A percentile compares a stretch with the other conserved stretches of the same genome.
Conservation (phyloP, 805 yeast species). For the Wickerhamiella qilinensis region DNA sequence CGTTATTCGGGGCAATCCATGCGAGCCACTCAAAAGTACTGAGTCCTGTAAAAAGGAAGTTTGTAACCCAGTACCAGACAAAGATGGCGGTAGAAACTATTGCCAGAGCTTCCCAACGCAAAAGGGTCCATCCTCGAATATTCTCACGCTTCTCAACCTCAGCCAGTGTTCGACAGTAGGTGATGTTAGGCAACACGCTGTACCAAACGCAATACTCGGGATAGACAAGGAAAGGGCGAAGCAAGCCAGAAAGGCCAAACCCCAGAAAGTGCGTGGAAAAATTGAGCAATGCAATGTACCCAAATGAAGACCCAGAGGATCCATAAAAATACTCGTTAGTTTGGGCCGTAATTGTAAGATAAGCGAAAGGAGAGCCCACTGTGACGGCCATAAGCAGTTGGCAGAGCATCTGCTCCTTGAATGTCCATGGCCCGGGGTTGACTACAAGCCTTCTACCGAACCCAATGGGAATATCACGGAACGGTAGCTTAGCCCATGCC, state of each 20-base stretch:
- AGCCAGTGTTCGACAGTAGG: conserved; percentile 33
- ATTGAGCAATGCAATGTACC: conserved; percentile 37
- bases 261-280: conserved; percentile 48
- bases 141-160: conserved; percentile 25
- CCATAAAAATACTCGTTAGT: conserved; percentile 16
- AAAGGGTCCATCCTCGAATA: conserved; percentile 44
- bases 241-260: conserved; percentile 48
- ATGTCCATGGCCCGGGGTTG: conserved; percentile 37
- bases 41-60: conserved; percentile 43
- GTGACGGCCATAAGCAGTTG: conserved; percentile 25
- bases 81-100: conserved; percentile 29
- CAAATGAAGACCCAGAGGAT: conserved; percentile 18
- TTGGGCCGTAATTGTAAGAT: conserved; percentile 22
- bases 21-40: conserved; percentile 47
- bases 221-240: conserved; percentile 41
- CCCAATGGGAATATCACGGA: background rate
- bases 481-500: conserved; percentile 20
- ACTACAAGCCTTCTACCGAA: conserved; percentile 24
- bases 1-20: conserved; percentile 39
- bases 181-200: conserved; percentile 30
- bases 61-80: conserved; percentile 53
- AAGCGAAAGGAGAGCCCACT: conserved; percentile 15
- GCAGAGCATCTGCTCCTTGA: conserved; percentile 25
- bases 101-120: conserved; percentile 34
- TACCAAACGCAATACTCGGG: conserved; percentile 42